Evolutionary conservation across 1,284 basidiomycete genomes (phyloP).

Genomic region (Sphaerobolus stellatus): DNA sequence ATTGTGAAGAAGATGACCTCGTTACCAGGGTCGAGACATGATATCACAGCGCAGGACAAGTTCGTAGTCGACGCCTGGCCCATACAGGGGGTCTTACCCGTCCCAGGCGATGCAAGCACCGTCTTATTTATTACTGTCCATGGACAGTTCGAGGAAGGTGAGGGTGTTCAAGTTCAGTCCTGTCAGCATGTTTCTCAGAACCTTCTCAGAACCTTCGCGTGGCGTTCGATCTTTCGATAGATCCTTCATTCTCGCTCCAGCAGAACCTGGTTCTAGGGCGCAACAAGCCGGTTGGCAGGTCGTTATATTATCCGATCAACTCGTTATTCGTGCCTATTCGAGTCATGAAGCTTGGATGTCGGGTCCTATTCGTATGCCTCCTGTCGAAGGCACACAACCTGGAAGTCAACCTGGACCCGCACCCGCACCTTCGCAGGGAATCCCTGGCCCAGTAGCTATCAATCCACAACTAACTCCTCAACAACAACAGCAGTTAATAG

Average conservation of each 20-base stretch:
- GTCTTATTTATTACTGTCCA: slow-evolving; percentile 82
- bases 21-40: slow-evolving; percentile 81
- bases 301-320: slow-evolving; percentile 85
- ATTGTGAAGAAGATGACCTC: slow-evolving; percentile 60
- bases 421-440: slow-evolving; percentile 20
- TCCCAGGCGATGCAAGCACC: slow-evolving; percentile 37
- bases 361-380: slow-evolving; percentile 68
- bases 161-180: slow-evolving; percentile 28
- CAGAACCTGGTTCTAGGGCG: slow-evolving; percentile 81
- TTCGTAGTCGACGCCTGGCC: slow-evolving; percentile 91
- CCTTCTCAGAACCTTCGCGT: slow-evolving; percentile 46
- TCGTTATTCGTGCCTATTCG: slow-evolving; percentile 82
- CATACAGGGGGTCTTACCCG: slow-evolving; percentile 59
- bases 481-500: slow-evolving; percentile 32
- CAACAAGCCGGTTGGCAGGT: slow-evolving; percentile 86
- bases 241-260: slow-evolving; percentile 84
- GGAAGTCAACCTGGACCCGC: background rate
- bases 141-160: slow-evolving; percentile 90
- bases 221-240: slow-evolving; percentile 93
- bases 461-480: slow-evolving; percentile 33
- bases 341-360: slow-evolving; percentile 76
- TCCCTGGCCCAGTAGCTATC: slow-evolving; percentile 20
- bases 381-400: slow-evolving; percentile 20
- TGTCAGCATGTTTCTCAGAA: slow-evolving; percentile 13
- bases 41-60: slow-evolving; percentile 71